Evolutionary conservation across 345 rosid species (phyloP).

Genomic region (Triadica sebifera): DNA sequence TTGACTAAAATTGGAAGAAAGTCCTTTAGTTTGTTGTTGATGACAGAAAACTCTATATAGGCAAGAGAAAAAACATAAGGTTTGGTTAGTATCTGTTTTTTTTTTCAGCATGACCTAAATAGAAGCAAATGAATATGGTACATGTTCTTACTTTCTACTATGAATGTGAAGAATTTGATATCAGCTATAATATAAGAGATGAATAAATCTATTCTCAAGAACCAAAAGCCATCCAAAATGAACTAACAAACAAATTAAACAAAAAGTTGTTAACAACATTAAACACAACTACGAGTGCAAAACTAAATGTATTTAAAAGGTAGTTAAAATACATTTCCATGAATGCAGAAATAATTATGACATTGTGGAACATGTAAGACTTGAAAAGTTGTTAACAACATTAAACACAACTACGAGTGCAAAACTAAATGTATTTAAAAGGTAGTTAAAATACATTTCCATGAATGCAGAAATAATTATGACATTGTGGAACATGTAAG

Average conservation of each 20-base stretch:
- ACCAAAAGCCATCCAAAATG: not conserved
- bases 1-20: slow-evolving; percentile 63
- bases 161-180: not conserved
- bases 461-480: not conserved
- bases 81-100: not conserved
- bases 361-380: no score
- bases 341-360: not conserved
- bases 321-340: not conserved
- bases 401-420: not conserved
- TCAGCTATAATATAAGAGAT: not conserved
- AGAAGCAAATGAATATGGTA: not conserved
- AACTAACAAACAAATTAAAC: not conserved
- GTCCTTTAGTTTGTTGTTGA: slow-evolving; percentile 53
- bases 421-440: not conserved
- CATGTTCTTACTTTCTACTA: no score
- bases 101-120: not conserved
- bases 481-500: not conserved
- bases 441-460: not conserved
- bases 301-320: not conserved
- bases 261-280: not conserved
- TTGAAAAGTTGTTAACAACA: not conserved
- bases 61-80: slow-evolving; percentile 11
- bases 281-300: not conserved
- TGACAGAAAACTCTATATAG: slow-evolving; percentile 45
- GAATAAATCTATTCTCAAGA: not conserved